phyloP scores from a whole-genome alignment of 495 filamentous ascomycete genomes.

The Penicillium simplicissimum region DNA sequence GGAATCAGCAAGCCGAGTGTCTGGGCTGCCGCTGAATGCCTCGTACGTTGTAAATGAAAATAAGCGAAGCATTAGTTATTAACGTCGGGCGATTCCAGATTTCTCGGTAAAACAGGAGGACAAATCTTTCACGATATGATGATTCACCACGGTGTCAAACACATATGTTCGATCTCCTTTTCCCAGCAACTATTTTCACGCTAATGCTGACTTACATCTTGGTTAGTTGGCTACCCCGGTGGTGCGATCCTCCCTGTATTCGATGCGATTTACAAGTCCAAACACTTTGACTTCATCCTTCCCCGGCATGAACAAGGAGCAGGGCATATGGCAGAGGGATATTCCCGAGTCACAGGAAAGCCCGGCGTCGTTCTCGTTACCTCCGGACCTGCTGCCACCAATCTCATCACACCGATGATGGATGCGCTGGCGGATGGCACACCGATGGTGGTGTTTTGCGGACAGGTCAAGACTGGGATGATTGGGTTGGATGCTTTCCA shows the following conservation, averaged over 20 bases:
- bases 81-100: constrained; percentile 43
- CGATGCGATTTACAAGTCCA: constrained; percentile 64
- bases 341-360: constrained; percentile 58
- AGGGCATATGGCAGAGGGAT: constrained; percentile 68
- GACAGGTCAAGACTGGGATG: constrained; percentile 56
- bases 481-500: constrained; percentile 66
- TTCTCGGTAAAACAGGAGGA: constrained; percentile 84
- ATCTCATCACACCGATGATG: constrained; percentile 63
- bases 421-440: constrained; percentile 63
- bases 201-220: neutral
- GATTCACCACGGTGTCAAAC: constrained; percentile 77
- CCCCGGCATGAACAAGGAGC: constrained; percentile 65
- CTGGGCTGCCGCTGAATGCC: neutral
- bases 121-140: constrained; percentile 97
- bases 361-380: constrained; percentile 65
- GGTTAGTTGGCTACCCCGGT: constrained; percentile 47
- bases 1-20: neutral
- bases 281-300: constrained; percentile 62
- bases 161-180: constrained; percentile 49
- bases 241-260: constrained; percentile 55
- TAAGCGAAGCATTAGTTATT: neutral
- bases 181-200: too few relatives aligned
- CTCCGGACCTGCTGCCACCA: constrained; percentile 64
- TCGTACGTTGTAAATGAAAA: neutral
- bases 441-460: constrained; percentile 62